These are phyloP conservation scores for Mallotus nudiflorus DNA, from an alignment of 345 rosid species.

Conservation along the genomic window DNA sequence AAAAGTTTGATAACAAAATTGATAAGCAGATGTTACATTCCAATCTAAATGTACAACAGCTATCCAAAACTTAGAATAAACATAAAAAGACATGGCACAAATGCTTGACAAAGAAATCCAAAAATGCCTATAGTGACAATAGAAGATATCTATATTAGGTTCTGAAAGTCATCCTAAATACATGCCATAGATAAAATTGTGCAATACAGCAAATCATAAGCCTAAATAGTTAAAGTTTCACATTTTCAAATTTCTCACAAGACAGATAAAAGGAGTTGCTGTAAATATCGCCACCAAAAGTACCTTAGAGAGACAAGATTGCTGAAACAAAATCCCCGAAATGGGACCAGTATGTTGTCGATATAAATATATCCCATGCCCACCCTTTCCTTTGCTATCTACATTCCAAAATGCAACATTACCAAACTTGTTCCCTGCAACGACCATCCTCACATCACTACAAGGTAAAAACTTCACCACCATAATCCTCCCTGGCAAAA, in stretches of 20 bases:
- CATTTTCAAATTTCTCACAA: background rate
- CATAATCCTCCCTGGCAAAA: constrained; percentile 58
- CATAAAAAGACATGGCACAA: no score
- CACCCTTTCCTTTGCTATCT: constrained; percentile 39
- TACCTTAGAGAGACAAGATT: constrained; percentile 65
- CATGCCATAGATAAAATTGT: background rate
- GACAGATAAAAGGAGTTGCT: background rate
- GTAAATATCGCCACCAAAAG: background rate
- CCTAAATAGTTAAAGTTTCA: background rate
- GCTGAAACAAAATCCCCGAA: constrained; percentile 62
- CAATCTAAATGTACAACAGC: no score
- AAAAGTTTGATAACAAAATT: no score
- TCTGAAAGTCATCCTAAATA: no score
- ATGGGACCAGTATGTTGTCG: constrained; percentile 54
- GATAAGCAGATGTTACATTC: no score
- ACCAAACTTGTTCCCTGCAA: constrained; percentile 66
- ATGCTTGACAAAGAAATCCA: no score
- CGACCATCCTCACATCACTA: constrained; percentile 56
- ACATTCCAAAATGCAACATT: constrained; percentile 76
- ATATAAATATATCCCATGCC: constrained; percentile 58
- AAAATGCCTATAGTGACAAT: no score
- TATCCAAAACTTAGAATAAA: no score
- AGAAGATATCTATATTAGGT: no score
- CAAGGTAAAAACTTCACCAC: constrained; percentile 61
- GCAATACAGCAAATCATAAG: background rate